These are phyloP conservation scores for Colletotrichum navitas DNA, from an alignment of 2,329 filamentous ascomycete genomes.

Conservation along the genomic window DNA sequence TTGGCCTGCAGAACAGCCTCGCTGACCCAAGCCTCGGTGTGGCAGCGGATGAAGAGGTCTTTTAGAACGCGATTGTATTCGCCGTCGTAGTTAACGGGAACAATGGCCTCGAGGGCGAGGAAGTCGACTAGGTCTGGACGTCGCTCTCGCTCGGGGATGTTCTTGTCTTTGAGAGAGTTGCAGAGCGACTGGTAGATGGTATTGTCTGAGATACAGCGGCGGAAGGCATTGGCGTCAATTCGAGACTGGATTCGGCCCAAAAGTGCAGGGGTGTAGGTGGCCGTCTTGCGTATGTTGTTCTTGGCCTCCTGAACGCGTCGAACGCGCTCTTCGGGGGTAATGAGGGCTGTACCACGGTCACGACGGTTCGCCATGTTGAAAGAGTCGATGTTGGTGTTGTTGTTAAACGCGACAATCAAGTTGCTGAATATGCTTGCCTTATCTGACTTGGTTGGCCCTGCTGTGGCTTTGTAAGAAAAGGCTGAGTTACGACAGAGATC, in stretches of 20 bases:
- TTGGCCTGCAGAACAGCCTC: conserved; percentile 35
- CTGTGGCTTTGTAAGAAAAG: background rate
- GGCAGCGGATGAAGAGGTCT: conserved; percentile 31
- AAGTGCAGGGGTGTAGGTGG: conserved; percentile 30
- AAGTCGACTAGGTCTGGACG: conserved; percentile 40
- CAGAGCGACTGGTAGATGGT: conserved; percentile 36
- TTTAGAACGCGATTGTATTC: conserved; percentile 40
- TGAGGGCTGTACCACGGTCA: conserved; percentile 25
- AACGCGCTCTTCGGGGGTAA: conserved; percentile 27
- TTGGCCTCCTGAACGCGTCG: conserved; percentile 29
- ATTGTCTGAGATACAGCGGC: conserved; percentile 42
- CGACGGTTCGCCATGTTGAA: conserved; percentile 21
- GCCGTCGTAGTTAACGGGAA: conserved; percentile 37
- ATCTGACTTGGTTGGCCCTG: background rate
- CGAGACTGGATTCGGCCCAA: conserved; percentile 28
- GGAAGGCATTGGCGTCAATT: conserved; percentile 36
- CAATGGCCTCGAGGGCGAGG: conserved; percentile 40
- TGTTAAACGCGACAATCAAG: background rate
- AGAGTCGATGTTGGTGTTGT: background rate
- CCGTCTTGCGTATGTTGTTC: conserved; percentile 24
- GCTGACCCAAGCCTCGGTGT: conserved; percentile 32
- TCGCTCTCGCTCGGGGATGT: conserved; percentile 33
- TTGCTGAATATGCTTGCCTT: too few species aligned
- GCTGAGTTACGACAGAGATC: fast-evolving
- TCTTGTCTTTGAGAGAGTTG: conserved; percentile 40